Evolutionary conservation across 345 rosid species (phyloP), one percentile per base, ranked within the genome.

Genomic region (Heritiera fomes): DNA sequence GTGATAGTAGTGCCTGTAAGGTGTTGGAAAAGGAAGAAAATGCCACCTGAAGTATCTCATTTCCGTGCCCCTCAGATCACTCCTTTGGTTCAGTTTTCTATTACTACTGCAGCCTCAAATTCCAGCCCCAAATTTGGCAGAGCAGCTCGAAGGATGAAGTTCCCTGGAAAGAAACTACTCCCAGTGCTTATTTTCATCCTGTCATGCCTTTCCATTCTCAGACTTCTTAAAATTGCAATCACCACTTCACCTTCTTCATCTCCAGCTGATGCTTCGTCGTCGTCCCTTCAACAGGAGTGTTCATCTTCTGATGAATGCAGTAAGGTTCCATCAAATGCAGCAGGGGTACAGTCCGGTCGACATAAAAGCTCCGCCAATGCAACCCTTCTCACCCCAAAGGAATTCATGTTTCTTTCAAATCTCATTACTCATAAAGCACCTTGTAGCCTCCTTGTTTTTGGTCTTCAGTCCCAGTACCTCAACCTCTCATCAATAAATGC

Each of bases 381-480:
- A 20, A 46, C 68, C 72, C 14, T 58, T 75, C 91, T 92, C 79
- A 85, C 90, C 11, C 81, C 82, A 58, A 95, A 91, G 85, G 99
- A 95, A 83, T 83, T 87, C 82, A 84, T 79, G 75, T 78, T 93
- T 82, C 84, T 95, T 10, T 80, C 85, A 8, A 82, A 86, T 52
- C 82, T 89, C 52, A 47, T 95, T 55, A 80, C 82, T 68, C 70
- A 23, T 32, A 88, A 70, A 81, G 86, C 89, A 40, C 98, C 97
- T 53, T 92, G 99, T 88, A 93, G 91, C 80, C 87, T 93, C 77
- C 99, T 95, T 62, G 84, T 91, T 73, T 92, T 93, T 13, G 98
- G 98, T 68, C 81, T 84, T 63, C 88, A 89, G 68, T 81, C 81
- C 14, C 89, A 86, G 73, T 87, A 92, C 86, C 81, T 90, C 46